Evolutionary conservation across 2,329 filamentous ascomycete species (phyloP), one percentile per base, ranked within the genome.

Genomic region (Colletotrichum tofieldiae): DNA sequence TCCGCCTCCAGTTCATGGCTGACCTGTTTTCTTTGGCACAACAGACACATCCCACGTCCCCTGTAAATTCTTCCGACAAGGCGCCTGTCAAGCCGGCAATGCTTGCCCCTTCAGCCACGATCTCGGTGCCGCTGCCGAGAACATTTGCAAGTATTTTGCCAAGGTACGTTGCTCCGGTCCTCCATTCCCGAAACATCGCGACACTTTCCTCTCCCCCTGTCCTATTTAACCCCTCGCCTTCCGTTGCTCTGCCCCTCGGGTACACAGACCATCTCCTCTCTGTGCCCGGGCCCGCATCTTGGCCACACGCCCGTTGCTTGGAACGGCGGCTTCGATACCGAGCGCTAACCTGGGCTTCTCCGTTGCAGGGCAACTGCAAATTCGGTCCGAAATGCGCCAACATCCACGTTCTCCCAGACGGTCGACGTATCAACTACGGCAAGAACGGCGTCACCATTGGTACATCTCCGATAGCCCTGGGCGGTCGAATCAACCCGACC

Each of bases 1-100:
- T 23, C 58, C 23, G 18, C 77, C 75, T 32, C 55, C 18, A 35
- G 41, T 55, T 60, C 35, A 39, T 55, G 55, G 71, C 75, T 76
- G 55, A 75, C 73, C 41, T 37, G 26, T 45, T 54, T 74, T 6
- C 68, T 70, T 75, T 74, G 75, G 75, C 58, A 23, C 43, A 68
- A 69, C 52, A 98, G 96, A 98, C 83, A 98, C 96, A 23, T 93
- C 95, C 74, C 96, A 98, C 86, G 96, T 99, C 55, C 96, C 96
- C 49, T 99, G 96, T 93, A 98, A 98, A 88, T 99, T 99, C 93
- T 99, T 96, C 84, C 92, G 95, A 65, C 94, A 98, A 86, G 95
- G 96, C 81, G 92, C 94, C 78, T 99, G 96, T 83, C 96, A 98
- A 88, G 96, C 96, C 70, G 96, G 96, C 77, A 94, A 93, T 81